A percentile compares a stretch with the other conserved stretches of the same genome.
Conservation (phyloP, 1,284 basidiomycete genomes). For the Pterulicium gracile region DNA sequence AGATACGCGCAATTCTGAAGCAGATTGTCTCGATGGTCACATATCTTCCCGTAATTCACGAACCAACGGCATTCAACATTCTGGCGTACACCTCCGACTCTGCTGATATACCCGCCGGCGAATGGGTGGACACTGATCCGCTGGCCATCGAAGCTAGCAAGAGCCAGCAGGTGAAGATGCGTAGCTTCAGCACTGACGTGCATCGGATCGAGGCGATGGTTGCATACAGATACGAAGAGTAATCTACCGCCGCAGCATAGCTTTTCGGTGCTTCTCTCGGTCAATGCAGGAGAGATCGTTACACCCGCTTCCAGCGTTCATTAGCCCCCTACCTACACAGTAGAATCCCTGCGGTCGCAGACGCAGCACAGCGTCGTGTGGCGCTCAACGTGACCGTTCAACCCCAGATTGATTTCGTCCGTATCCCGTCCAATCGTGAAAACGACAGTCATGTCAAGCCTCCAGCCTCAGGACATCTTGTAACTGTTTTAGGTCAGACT, state of each 20-base stretch:
- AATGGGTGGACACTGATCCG: slow-evolving; percentile 94
- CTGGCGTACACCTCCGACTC: slow-evolving; percentile 87
- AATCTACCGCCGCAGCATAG: slow-evolving; percentile 1
- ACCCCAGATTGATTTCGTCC: too few relatives aligned
- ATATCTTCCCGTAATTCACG: slow-evolving; percentile 90
- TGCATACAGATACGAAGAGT: slow-evolving; percentile 69
- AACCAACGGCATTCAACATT: slow-evolving; percentile 93
- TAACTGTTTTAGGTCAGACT: too few relatives aligned
- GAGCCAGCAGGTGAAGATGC: slow-evolving; percentile 90
- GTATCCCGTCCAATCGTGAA: too few relatives aligned
- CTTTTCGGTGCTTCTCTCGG: background rate
- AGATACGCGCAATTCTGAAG: slow-evolving; percentile 96
- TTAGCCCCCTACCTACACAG: too few relatives aligned
- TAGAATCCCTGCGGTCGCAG: too few relatives aligned
- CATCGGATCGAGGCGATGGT: slow-evolving; percentile 88
- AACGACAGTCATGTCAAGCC: too few relatives aligned
- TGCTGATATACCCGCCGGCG: slow-evolving; percentile 78
- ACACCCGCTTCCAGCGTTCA: too few relatives aligned
- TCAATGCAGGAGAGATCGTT: too few relatives aligned
- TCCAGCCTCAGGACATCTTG: too few relatives aligned
- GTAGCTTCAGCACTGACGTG: slow-evolving; percentile 85
- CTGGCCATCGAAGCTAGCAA: slow-evolving; percentile 92
- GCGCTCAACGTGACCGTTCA: too few relatives aligned
- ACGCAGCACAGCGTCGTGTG: too few relatives aligned
- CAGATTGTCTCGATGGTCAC: slow-evolving; percentile 97